Evolutionary conservation across 2,329 filamentous ascomycete species (phyloP).

Genomic region (Conoideocrella luteorostrata): DNA sequence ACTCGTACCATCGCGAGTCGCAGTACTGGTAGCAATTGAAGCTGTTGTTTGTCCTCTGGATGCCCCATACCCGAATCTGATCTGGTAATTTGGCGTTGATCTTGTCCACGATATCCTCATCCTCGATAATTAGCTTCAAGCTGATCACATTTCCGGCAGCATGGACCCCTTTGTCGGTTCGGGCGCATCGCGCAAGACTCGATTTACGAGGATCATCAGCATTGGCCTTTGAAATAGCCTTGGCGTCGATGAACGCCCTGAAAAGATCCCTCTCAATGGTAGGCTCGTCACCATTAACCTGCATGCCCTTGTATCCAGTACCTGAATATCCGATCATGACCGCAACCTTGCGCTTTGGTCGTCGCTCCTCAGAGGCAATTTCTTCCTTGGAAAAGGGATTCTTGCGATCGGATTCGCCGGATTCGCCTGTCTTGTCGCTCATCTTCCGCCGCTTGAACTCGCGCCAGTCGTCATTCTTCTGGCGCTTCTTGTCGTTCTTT

Average conservation of each 20-base stretch:
- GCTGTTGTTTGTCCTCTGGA: slow-evolving; percentile 78
- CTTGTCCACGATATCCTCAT: slow-evolving; percentile 77
- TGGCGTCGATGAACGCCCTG: slow-evolving; percentile 80
- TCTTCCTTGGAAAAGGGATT: slow-evolving; percentile 65
- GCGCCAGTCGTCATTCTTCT: slow-evolving; percentile 32
- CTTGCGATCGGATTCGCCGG: slow-evolving; percentile 21
- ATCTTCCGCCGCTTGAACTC: slow-evolving; percentile 37
- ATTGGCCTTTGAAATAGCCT: slow-evolving; percentile 94
- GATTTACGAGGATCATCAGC: slow-evolving; percentile 96
- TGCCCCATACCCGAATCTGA: slow-evolving; percentile 94
- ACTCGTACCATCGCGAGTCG: slow-evolving; percentile 96
- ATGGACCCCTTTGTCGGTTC: slow-evolving; percentile 96
- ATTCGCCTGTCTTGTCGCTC: slow-evolving; percentile 26
- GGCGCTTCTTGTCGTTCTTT: slow-evolving; percentile 30
- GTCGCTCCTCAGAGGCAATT: slow-evolving; percentile 78
- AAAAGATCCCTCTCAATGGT: slow-evolving; percentile 97
- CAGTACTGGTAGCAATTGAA: slow-evolving; percentile 95
- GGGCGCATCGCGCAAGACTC: slow-evolving; percentile 83
- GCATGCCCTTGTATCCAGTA: slow-evolving; percentile 95
- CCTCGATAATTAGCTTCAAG: slow-evolving; percentile 91
- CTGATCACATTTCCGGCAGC: slow-evolving; percentile 94
- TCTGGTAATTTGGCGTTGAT: slow-evolving; percentile 81
- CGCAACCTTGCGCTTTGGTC: slow-evolving; percentile 92
- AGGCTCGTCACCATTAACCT: slow-evolving; percentile 75
- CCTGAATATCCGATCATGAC: slow-evolving; percentile 94